Conservation (phyloP, 805 yeast genomes). For the Tetrapisispora fleetii region DNA sequence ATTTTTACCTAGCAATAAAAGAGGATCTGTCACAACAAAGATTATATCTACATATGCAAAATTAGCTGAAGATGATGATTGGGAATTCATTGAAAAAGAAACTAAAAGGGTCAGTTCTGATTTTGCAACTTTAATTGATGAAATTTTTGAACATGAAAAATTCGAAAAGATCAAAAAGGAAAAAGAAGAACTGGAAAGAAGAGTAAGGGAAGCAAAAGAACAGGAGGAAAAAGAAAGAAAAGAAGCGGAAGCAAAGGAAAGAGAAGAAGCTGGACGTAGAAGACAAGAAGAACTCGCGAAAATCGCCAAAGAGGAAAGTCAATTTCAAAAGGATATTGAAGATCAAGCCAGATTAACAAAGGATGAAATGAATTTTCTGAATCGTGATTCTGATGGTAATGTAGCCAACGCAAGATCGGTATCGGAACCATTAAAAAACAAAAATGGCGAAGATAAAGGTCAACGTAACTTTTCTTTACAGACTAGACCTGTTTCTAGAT, state of each 20-base stretch:
- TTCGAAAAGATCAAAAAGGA: slow-evolving; percentile 47
- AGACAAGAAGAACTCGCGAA: slow-evolving; percentile 15
- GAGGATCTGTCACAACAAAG: slow-evolving; percentile 66
- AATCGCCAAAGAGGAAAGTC: slow-evolving; percentile 13
- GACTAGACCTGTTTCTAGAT: slow-evolving; percentile 35
- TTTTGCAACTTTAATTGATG: slow-evolving; percentile 69
- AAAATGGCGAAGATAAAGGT: slow-evolving; percentile 23
- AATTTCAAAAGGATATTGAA: slow-evolving; percentile 24
- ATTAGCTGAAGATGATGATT: slow-evolving; percentile 50
- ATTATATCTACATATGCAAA: slow-evolving; percentile 65
- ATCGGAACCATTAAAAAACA: slow-evolving; percentile 30
- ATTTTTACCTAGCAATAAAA: slow-evolving; percentile 35
- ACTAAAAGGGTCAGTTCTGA: slow-evolving; percentile 70
- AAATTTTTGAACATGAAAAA: slow-evolving; percentile 62
- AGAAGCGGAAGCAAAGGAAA: slow-evolving; percentile 14
- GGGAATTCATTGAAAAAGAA: slow-evolving; percentile 63
- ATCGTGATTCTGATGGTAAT: slow-evolving; percentile 6
- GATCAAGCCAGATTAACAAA: slow-evolving; percentile 16
- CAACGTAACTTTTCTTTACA: slow-evolving; percentile 33
- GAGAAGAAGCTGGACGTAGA: slow-evolving; percentile 9
- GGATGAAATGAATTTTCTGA: slow-evolving; percentile 7
- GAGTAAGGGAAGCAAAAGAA: slow-evolving; percentile 37
- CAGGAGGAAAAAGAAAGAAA: slow-evolving; percentile 35
- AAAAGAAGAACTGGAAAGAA: slow-evolving; percentile 36
- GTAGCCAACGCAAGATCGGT: slow-evolving; percentile 25